Evolutionary conservation across 148 eudicot genomes (phyloP).

Genomic region (Cornus suecica): DNA sequence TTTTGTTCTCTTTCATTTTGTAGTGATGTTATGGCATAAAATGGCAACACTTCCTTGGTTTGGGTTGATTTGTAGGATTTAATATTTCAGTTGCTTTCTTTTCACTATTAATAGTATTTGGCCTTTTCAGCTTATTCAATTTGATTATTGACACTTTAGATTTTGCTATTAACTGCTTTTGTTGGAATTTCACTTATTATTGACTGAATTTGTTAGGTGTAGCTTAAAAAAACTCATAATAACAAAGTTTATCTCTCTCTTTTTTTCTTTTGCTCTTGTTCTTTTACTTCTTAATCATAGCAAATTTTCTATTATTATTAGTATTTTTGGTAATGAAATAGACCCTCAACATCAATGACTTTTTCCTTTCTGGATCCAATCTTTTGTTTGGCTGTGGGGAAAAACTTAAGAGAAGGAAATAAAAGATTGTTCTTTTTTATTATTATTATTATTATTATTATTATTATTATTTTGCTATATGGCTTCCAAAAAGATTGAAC

Average conservation of each 20-base stretch:
- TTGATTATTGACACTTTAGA: not conserved
- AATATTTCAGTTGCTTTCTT: too few relatives aligned
- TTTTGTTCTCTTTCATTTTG: not conserved
- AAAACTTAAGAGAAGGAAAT: not conserved
- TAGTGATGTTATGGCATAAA: not conserved
- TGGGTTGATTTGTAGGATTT: not conserved
- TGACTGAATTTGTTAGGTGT: not conserved
- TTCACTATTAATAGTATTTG: too few relatives aligned
- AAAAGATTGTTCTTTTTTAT: not conserved
- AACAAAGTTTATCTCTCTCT: not conserved
- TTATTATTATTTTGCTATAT: too few relatives aligned
- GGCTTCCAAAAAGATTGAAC: too few relatives aligned
- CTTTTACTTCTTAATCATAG: not conserved
- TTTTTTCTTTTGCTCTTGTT: too few relatives aligned
- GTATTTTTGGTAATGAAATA: not conserved
- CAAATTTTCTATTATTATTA: not conserved
- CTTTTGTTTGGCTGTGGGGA: constrained; percentile 5
- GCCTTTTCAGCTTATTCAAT: not conserved
- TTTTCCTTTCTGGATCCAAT: not conserved
- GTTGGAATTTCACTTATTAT: not conserved
- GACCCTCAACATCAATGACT: not conserved
- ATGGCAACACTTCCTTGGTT: not conserved
- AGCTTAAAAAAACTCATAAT: not conserved
- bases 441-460: too few relatives aligned
- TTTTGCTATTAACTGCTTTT: not conserved